Percentiles rank a stretch among this genome's conserved stretches.
These are phyloP conservation scores for Fusarium nelsonii DNA, from an alignment of 2,329 filamentous ascomycete species.

Conservation along the genomic window DNA sequence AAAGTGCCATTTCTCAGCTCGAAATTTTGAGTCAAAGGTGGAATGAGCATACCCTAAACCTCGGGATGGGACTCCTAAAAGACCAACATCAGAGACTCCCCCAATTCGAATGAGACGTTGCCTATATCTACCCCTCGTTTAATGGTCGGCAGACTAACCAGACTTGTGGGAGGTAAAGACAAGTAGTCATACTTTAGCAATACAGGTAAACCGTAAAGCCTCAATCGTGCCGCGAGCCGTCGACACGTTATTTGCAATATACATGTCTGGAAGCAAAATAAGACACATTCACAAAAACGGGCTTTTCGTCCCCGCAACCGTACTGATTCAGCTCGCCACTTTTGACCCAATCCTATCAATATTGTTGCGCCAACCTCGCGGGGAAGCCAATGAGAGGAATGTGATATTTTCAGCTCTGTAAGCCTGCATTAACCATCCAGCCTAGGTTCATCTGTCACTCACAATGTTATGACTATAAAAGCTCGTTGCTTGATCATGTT, in stretches of 20 bases:
- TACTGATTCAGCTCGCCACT: conserved; percentile 10
- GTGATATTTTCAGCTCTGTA: conserved; percentile 1
- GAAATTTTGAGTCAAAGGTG: not conserved
- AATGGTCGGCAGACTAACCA: not conserved
- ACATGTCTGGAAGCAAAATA: accelerated
- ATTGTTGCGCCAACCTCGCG: not conserved
- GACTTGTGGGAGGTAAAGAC: not conserved
- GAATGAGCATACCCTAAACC: not conserved
- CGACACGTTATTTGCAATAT: accelerated
- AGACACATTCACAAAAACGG: not conserved
- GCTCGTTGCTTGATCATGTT: not conserved
- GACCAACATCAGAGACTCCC: no score
- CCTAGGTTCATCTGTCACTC: not conserved
- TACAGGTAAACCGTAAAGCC: not conserved
- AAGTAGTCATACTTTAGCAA: not conserved
- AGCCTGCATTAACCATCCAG: not conserved
- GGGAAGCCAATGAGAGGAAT: conserved; percentile 6
- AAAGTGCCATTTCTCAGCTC: no score
- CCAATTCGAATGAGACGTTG: not conserved
- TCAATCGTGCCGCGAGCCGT: not conserved
- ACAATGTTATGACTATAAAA: not conserved
- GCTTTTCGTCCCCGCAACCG: not conserved
- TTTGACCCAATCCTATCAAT: not conserved
- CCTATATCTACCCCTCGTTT: accelerated
- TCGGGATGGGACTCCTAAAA: no score